phyloP scores from a whole-genome alignment of 2,329 filamentous ascomycete genomes.

The Epichloe gansuensis region DNA sequence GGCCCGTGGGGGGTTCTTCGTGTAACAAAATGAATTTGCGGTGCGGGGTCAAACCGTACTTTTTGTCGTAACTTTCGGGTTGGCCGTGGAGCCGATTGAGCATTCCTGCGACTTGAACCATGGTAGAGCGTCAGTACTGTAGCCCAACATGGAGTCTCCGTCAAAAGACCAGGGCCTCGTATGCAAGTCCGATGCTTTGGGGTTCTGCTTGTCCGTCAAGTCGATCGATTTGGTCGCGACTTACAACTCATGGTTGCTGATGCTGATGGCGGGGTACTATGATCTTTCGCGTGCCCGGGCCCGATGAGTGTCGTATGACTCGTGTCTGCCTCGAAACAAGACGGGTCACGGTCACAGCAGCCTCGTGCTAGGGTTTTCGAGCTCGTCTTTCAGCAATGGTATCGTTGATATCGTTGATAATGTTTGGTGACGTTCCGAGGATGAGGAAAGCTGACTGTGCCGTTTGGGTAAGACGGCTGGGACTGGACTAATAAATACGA shows the following conservation, averaged over 20 bases:
- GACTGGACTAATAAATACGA: not conserved
- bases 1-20: not conserved
- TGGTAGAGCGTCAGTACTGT: not conserved
- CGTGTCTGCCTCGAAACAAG: too few species aligned
- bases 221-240: slow-evolving; percentile 9
- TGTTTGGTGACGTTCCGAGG: not conserved
- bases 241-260: slow-evolving; percentile 20
- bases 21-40: slow-evolving; percentile 14
- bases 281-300: not conserved
- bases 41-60: slow-evolving; percentile 38
- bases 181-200: not conserved
- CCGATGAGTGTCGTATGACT: not conserved
- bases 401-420: not conserved
- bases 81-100: slow-evolving; percentile 92
- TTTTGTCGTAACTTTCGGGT: slow-evolving; percentile 97
- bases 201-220: not conserved
- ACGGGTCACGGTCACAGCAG: not conserved
- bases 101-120: slow-evolving; percentile 62
- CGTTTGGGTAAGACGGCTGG: not conserved
- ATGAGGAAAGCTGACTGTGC: not conserved
- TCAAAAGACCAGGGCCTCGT: not conserved
- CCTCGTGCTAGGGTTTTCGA: not conserved
- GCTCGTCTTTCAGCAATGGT: not conserved
- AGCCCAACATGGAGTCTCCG: not conserved
- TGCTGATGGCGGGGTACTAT: slow-evolving; percentile 17